Conservation (phyloP, 345 rosid species). For the Chamaenerion angustifolium region DNA sequence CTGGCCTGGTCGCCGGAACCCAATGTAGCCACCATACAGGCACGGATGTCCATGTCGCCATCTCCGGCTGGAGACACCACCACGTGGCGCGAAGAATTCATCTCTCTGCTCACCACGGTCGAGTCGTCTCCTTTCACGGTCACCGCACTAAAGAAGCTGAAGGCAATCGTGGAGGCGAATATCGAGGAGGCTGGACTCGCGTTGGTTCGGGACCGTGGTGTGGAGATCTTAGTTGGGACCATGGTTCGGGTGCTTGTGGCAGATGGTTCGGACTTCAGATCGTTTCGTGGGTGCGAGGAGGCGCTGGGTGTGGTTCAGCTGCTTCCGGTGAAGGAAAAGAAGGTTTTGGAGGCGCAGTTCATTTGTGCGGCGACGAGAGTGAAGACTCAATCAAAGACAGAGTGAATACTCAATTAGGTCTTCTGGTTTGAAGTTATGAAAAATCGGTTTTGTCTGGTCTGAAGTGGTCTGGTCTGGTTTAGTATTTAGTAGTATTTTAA, state of each 20-base stretch:
- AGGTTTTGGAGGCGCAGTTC: conserved; percentile 1
- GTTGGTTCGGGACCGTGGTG: conserved; percentile 13
- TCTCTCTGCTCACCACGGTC: conserved; percentile 10
- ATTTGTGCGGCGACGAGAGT: too few relatives aligned
- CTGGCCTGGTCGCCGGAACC: conserved; percentile 7
- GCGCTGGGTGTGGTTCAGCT: conserved; percentile 16
- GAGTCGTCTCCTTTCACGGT: conserved; percentile 25
- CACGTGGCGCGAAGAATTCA: conserved; percentile 8
- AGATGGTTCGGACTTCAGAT: conserved; percentile 12
- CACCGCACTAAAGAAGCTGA: conserved; percentile 15
- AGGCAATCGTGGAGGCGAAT: conserved; percentile 6
- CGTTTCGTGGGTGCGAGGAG: conserved; percentile 20
- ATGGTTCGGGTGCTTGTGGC: conserved; percentile 8
- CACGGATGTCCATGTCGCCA: neutral
- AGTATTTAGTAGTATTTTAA: too few relatives aligned
- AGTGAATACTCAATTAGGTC: too few relatives aligned
- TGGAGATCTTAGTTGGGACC: conserved; percentile 11
- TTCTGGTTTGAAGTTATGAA: too few relatives aligned
- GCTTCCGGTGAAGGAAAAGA: conserved; percentile 7
- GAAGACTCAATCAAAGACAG: too few relatives aligned
- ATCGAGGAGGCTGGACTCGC: conserved; percentile 6
- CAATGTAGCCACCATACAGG: neutral
- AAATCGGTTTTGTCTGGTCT: too few relatives aligned
- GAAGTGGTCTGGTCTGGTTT: too few relatives aligned
- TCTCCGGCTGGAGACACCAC: neutral